These are phyloP conservation scores for Strombidium stylifer DNA, from an alignment of 73 alveolate genomes.

Conservation along the genomic window DNA sequence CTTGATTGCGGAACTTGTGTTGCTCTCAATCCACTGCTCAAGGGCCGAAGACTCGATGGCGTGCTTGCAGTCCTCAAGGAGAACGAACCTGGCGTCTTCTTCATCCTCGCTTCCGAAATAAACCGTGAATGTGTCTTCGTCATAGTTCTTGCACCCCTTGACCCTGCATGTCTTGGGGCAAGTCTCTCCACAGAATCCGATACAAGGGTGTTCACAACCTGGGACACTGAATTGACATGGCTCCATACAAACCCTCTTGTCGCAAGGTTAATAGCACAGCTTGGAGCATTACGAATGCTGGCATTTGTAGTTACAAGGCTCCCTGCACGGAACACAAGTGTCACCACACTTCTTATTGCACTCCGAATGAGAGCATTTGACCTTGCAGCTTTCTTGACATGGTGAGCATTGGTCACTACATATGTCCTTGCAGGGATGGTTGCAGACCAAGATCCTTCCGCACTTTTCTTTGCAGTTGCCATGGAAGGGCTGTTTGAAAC, in stretches of 20 bases:
- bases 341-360: constrained; percentile 67
- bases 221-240: constrained; percentile 46
- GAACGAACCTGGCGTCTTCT: constrained; percentile 65
- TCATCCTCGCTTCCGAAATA: constrained; percentile 78
- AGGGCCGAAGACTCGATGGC: constrained; percentile 58
- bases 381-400: constrained; percentile 64
- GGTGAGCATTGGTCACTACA: constrained; percentile 60
- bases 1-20: constrained; percentile 30
- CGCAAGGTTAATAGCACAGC: constrained; percentile 63
- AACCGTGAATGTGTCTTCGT: constrained; percentile 64
- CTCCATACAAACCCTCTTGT: constrained; percentile 57
- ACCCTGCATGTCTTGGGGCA: constrained; percentile 78
- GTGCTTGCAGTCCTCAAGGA: constrained; percentile 74
- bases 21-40: constrained; percentile 48
- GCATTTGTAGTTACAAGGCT: constrained; percentile 57
- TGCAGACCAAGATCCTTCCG: constrained; percentile 64
- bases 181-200: constrained; percentile 84
- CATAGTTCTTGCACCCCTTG: constrained; percentile 60
- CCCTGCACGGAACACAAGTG: constrained; percentile 57
- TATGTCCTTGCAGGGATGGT: constrained; percentile 67
- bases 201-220: constrained; percentile 73
- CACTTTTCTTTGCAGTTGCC: constrained; percentile 52
- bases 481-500: constrained; percentile 53
- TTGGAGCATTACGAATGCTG: constrained; percentile 55
- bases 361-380: constrained; percentile 58